Evolutionary conservation across 306 rosid species (phyloP), one percentile per base, ranked within the genome.

Genomic region (Senna tora): DNA sequence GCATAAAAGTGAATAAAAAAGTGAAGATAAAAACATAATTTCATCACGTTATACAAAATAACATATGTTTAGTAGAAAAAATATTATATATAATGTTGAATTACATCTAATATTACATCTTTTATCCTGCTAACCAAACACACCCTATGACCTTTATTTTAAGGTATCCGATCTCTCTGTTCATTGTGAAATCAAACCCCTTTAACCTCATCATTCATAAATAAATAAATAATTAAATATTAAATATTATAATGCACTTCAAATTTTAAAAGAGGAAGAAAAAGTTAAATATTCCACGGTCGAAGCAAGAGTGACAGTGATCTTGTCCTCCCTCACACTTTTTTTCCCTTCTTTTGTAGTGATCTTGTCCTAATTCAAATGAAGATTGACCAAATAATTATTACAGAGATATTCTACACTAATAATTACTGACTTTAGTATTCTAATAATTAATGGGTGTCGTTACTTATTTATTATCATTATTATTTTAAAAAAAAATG

Each of bases 381-480:
- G 4, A 47, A 15, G 42, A 53, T 36, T 30, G 57, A 80, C 8
- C 46, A 41, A 42, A 14, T 5, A 47, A 14, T 36, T 36, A 14
- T 36, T 36, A 20, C 42, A 17, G 17, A 68, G 22, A 52, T 76
- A 54, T 55, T 73, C 49, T 42, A 25, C 15, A 30, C 58, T 66
- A 65, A 74, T 61, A 77, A 82, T 77, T 33, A 67, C 70, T 16
- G 13, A 65, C 41, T 59, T 59, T 51, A 64, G 46, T 64, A 57
- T 51, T 61, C 32, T 59, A 82, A 78, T 54, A 45, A 49, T 51
- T 38, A 77, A 67, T 33, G 39, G 39, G 39, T 50, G 38, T 5
- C 69, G 63, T 61, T 67, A 64, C 1, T 25, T 25, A 25, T 25
- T 25, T 25, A 3, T 25, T 25, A n/a, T n/a, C n/a, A n/a, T n/a